These are phyloP conservation scores for Apiospora koreana DNA, from an alignment of 2,329 filamentous ascomycete genomes.

Conservation along the genomic window DNA sequence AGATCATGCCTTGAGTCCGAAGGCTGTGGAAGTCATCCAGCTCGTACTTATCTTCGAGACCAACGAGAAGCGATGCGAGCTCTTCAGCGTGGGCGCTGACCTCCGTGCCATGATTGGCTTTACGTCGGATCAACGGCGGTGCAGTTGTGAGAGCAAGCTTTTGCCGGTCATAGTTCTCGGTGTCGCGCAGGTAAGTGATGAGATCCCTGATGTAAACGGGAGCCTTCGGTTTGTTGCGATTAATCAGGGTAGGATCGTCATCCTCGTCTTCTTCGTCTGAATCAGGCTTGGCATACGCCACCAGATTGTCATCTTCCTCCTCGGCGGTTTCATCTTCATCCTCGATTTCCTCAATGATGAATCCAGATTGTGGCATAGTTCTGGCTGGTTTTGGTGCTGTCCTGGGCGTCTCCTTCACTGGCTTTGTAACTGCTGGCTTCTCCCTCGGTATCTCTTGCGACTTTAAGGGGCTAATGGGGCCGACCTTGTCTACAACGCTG, in stretches of 20 bases:
- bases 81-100: conserved; percentile 82
- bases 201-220: conserved; percentile 92
- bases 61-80: conserved; percentile 73
- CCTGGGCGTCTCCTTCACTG: conserved; percentile 20
- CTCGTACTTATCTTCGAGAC: conserved; percentile 83
- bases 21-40: conserved; percentile 76
- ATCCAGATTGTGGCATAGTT: conserved; percentile 36
- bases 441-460: conserved; percentile 26
- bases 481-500: conserved; percentile 62
- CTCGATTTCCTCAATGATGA: conserved; percentile 67
- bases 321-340: conserved; percentile 52
- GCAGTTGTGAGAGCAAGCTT: conserved; percentile 77
- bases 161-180: conserved; percentile 82
- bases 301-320: conserved; percentile 66
- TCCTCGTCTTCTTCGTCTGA: conserved; percentile 90
- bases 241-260: conserved; percentile 85
- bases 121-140: conserved; percentile 79
- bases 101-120: conserved; percentile 85
- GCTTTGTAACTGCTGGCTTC: conserved; percentile 27
- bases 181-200: conserved; percentile 75
- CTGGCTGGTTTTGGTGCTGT: conserved; percentile 24
- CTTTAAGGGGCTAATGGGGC: conserved; percentile 54
- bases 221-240: conserved; percentile 77
- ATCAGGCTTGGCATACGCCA: conserved; percentile 81
- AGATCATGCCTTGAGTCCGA: conserved; percentile 78